Evolutionary conservation across 768 basidiomycete species (phyloP), one percentile per base, ranked within the genome.

Genomic region (Suillus sp.): DNA sequence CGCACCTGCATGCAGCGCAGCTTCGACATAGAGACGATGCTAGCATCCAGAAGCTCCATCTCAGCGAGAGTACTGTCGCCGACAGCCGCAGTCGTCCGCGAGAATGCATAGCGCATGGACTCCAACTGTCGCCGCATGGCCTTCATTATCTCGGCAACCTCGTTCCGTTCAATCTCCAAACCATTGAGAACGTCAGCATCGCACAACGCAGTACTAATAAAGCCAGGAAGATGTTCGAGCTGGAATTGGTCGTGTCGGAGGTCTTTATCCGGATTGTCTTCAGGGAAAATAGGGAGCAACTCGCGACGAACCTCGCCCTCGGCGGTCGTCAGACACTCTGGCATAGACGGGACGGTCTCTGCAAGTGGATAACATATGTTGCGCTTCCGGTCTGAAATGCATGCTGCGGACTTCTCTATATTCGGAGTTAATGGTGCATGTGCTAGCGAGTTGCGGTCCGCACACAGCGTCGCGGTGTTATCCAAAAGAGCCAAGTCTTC

Each of bases 11-110:
- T 61, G 37, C 70, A 72, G 67, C 86, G 87, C 78, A 92, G 75
- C 66, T 89, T 78, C 60, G 86, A 76, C 67, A 92, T 78, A 4
- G 89, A 87, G 61, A 91, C 89, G 62, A 92, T 87, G 5, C 89
- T 86, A 40, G 79, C 83, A 71, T 91, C 88, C 59, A 91, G 81
- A 70, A 91, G 91, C 72, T 90, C 86, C 43, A 80, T 80, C 66
- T 90, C 87, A 34, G 51, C 51, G 30, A 53, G 51, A 34, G 32
- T 13, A 34, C 51, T 34, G 2, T 53, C 51, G 6, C 51, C 34
- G 11, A 3, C 16, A 0, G 25, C 30, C 20, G 30, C 5, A 20
- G 51, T 32, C 20, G 51, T 53, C 32, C 30, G 51, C 20, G 34
- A 34, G 51, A 53, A 53, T 34, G 32, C 51, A 34, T 53, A 4